Conservation (phyloP, 805 yeast genomes). For the Cyberlindnera galapagoensis region DNA sequence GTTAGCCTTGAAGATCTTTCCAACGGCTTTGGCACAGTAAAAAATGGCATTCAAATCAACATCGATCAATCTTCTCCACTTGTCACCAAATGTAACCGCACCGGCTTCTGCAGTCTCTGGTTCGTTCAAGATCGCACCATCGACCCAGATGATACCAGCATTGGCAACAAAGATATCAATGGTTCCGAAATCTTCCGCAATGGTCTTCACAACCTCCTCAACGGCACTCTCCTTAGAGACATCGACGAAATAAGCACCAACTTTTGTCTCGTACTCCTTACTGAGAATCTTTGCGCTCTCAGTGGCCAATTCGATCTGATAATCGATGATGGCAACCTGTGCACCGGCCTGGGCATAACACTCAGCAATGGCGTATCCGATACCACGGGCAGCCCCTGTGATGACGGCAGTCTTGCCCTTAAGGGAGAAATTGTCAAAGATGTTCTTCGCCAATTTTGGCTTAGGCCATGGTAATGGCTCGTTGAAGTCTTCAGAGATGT, state of each 20-base stretch:
- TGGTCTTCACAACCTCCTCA: constrained; percentile 25
- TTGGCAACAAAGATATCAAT: constrained; percentile 84
- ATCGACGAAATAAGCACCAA: constrained; percentile 42
- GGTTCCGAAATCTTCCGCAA: constrained; percentile 60
- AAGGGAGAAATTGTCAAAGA: constrained; percentile 66
- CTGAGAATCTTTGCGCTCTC: constrained; percentile 52
- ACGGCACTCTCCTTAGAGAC: constrained; percentile 24
- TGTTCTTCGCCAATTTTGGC: constrained; percentile 45
- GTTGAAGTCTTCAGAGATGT: constrained; percentile 20
- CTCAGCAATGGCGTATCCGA: constrained; percentile 76
- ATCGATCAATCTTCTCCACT: constrained; percentile 68
- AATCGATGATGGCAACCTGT: constrained; percentile 47
- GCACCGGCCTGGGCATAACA: constrained; percentile 88
- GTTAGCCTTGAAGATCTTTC: constrained; percentile 64
- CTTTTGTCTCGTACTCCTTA: constrained; percentile 51
- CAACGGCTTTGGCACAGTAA: constrained; percentile 72
- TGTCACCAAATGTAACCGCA: constrained; percentile 38
- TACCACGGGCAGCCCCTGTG: constrained; percentile 83
- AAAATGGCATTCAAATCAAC: constrained; percentile 77
- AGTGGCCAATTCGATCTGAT: constrained; percentile 33
- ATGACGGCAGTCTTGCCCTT: constrained; percentile 79
- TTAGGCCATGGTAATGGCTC: constrained; percentile 43
- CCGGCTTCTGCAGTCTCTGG: constrained; percentile 6
- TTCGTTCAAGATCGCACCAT: constrained; percentile 48
- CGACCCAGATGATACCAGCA: constrained; percentile 83